These are phyloP conservation scores for Clarkia xantiana DNA, from an alignment of 345 rosid species.

Conservation along the genomic window DNA sequence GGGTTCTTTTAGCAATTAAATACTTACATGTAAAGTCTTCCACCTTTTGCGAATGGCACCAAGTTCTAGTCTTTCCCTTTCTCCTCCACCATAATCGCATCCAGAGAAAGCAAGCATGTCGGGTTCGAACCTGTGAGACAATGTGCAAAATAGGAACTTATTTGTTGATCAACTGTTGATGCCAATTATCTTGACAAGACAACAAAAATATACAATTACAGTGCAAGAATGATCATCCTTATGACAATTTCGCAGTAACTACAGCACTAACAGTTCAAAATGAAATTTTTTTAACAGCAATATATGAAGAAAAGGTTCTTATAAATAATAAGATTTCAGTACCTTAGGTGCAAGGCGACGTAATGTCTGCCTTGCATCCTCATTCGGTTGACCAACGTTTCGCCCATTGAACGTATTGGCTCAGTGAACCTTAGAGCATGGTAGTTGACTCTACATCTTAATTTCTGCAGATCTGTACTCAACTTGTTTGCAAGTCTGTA, in stretches of 20 bases:
- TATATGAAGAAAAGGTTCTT: too few species aligned
- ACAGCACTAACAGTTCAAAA: too few species aligned
- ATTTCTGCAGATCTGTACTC: slow-evolving; percentile 68
- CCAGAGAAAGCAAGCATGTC: slow-evolving; percentile 99
- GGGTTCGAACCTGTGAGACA: slow-evolving; percentile 77
- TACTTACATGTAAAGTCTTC: slow-evolving; percentile 89
- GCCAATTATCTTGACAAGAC: too few species aligned
- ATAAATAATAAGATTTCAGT: slow-evolving; percentile 9
- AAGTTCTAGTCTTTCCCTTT: slow-evolving; percentile 62
- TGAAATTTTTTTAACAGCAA: too few species aligned
- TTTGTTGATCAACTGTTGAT: neutral
- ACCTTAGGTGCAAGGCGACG: slow-evolving; percentile 95
- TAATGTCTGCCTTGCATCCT: slow-evolving; percentile 60
- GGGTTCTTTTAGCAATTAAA: slow-evolving; percentile 5
- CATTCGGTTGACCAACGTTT: slow-evolving; percentile 57
- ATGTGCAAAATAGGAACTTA: slow-evolving; percentile 15
- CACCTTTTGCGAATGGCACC: slow-evolving; percentile 87
- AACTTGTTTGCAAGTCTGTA: slow-evolving; percentile 86
- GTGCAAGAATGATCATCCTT: too few species aligned
- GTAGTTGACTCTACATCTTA: slow-evolving; percentile 93
- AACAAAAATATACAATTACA: too few species aligned
- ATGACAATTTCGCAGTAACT: too few species aligned
- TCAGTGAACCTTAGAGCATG: slow-evolving; percentile 79
- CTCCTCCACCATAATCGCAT: slow-evolving; percentile 97
- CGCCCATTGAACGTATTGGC: slow-evolving; percentile 69